Base-by-base conservation (phyloP, 2,329 filamentous ascomycete species). In the Hymenoscyphus infarciens region DNA sequence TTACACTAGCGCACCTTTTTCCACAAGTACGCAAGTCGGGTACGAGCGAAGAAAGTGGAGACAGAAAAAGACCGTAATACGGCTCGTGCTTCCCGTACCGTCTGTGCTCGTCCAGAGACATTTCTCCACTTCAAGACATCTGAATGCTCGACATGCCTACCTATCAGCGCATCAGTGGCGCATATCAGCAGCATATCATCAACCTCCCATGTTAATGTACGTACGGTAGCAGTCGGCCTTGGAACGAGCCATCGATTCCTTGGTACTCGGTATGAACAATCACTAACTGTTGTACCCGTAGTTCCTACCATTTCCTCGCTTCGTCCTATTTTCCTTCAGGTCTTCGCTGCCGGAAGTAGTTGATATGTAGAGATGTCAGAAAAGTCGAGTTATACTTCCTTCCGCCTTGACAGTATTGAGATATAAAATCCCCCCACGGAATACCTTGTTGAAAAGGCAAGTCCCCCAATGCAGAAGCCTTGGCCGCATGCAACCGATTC, bases 111-210 rank as follows among this genome's bases (percentile, higher is more conserved):
- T 19, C 5, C 5, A 49, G 42, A 49, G 42, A 49, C 42, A 49
- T 49, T 49, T 49, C 42, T 49, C 42, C 42, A 49, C 42, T 22
- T 49, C 39, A n/a, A 45, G 39, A 49, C 42, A 49, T 19, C 19
- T 49, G 42, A 19, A 49, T 49, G 42, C 19, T 49, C 42, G n/a
- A 49, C 42, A 49, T 49, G 42, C 8, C 19, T 19, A 10, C n/a
- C 42, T 49, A 19, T 42, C 39, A 49, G 42, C 42, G 22, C 42
- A 45, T 45, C 42, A 45, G 42, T 5, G 42, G 42, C 42, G 19
- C 42, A 22, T 42, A 49, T 49, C 19, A 19, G 42, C 42, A 49
- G 42, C 42, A 49, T 19, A 49, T 49, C 42, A 49, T 19, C 19
- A 49, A 19, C 39, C 39, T n/a, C 39, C 39, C 39, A 45, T 8